Evolutionary conservation across 2,329 filamentous ascomycete species (phyloP).

Genomic region (Penicillium hesseltinei): DNA sequence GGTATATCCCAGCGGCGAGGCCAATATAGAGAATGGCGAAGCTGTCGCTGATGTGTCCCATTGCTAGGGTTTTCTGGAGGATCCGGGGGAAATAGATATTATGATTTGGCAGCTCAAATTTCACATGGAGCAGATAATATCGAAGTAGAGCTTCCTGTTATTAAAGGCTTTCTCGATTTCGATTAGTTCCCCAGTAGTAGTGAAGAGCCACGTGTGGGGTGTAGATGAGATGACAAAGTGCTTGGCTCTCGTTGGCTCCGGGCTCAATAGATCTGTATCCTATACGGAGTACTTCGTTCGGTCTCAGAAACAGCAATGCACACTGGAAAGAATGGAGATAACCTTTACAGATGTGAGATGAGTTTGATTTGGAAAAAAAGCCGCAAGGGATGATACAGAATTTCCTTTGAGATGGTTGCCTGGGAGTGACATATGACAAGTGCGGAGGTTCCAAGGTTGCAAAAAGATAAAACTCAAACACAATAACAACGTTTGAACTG

Average conservation of each 20-base stretch:
- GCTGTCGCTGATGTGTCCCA: conserved; percentile 14
- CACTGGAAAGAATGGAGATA: not conserved
- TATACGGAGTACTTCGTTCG: not conserved
- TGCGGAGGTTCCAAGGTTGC: not conserved
- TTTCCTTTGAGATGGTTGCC: not conserved
- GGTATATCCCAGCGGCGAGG: conserved; percentile 17
- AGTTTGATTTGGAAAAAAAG: not conserved
- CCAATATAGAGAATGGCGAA: conserved; percentile 19
- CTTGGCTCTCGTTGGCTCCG: not conserved
- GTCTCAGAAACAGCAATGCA: no score
- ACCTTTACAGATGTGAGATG: not conserved
- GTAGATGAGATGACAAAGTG: not conserved
- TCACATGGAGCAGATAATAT: not conserved
- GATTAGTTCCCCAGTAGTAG: not conserved
- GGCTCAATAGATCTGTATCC: no score
- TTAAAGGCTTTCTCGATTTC: no score
- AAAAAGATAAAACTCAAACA: not conserved
- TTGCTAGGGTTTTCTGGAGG: not conserved
- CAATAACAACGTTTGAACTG: not conserved
- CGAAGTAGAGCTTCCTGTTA: not conserved
- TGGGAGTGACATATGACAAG: not conserved
- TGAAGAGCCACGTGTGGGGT: not conserved
- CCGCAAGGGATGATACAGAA: not conserved
- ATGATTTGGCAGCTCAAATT: no score
- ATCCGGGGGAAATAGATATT: not conserved